Evolutionary conservation across 2,329 filamentous ascomycete genomes (phyloP).

Genomic region (Clathrospora elynae): DNA sequence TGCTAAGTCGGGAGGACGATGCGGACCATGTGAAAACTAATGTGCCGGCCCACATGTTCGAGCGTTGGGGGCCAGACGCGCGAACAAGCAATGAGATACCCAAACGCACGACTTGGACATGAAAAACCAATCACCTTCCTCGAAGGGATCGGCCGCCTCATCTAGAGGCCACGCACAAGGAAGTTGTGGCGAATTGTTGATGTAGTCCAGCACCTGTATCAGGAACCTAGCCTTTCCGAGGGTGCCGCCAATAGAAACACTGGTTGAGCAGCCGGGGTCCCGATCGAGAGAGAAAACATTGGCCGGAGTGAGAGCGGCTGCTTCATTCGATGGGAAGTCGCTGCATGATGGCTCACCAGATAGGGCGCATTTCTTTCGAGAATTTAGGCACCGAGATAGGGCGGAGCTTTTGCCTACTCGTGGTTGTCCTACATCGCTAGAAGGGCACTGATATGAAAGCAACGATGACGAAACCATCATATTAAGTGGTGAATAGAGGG

Average conservation of each 20-base stretch:
- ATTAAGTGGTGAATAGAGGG: slow-evolving; percentile 17
- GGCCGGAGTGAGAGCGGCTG: slow-evolving; percentile 22
- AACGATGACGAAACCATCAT: not conserved
- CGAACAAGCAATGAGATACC: slow-evolving; percentile 19
- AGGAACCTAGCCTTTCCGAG: slow-evolving; percentile 24
- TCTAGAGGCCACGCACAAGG: slow-evolving; percentile 21
- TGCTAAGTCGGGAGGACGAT: slow-evolving; percentile 16
- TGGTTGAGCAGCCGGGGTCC: slow-evolving; percentile 26
- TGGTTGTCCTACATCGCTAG: slow-evolving; percentile 11
- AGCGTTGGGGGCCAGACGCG: slow-evolving; percentile 29
- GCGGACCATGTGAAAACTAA: slow-evolving; percentile 22
- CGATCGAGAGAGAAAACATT: slow-evolving; percentile 24
- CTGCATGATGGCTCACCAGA: slow-evolving; percentile 24
- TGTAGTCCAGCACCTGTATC: slow-evolving; percentile 36
- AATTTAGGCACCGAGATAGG: slow-evolving; percentile 27
- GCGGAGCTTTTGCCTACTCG: slow-evolving; percentile 26
- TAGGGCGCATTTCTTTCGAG: slow-evolving; percentile 30
- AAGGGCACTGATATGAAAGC: slow-evolving; percentile 9
- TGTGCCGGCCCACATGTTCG: slow-evolving; percentile 21
- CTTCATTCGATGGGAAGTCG: slow-evolving; percentile 27
- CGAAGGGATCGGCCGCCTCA: slow-evolving; percentile 4
- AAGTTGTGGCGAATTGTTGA: slow-evolving; percentile 16
- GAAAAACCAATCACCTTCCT: slow-evolving; percentile 14
- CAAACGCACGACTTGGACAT: slow-evolving; percentile 1
- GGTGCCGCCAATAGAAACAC: slow-evolving; percentile 25